These are phyloP conservation scores for Aspergillus sclerotialis DNA, from an alignment of 2,329 filamentous ascomycete species.

Conservation along the genomic window DNA sequence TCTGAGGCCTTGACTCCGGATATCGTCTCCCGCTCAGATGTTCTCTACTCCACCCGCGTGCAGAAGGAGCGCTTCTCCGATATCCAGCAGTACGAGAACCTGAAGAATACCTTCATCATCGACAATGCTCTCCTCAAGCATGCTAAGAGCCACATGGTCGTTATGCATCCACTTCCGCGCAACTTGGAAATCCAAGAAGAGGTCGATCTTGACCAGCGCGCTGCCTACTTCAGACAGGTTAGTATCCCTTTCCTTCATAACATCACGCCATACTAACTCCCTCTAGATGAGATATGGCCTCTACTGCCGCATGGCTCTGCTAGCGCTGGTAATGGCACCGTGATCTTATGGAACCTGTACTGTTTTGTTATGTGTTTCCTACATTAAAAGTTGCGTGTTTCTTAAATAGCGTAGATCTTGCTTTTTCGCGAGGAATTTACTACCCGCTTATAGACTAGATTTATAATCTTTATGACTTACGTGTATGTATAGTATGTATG, in stretches of 20 bases:
- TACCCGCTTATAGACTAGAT: slow-evolving; percentile 9
- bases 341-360: slow-evolving; percentile 15
- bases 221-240: slow-evolving; percentile 98
- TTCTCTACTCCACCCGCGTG: slow-evolving; percentile 93
- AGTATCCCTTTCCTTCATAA: slow-evolving; percentile 34
- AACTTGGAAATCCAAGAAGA: slow-evolving; percentile 92
- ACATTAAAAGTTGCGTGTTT: slow-evolving; percentile 10
- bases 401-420: neutral
- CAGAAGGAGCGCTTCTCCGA: slow-evolving; percentile 94
- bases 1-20: slow-evolving; percentile 75
- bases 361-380: slow-evolving; percentile 8
- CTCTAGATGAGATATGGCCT: slow-evolving; percentile 90
- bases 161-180: slow-evolving; percentile 90
- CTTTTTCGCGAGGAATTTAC: slow-evolving; percentile 5
- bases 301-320: slow-evolving; percentile 94
- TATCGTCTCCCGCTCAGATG: slow-evolving; percentile 78
- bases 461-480: slow-evolving; percentile 3
- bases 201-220: slow-evolving; percentile 93
- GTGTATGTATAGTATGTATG: neutral
- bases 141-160: slow-evolving; percentile 86
- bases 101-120: slow-evolving; percentile 84
- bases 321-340: slow-evolving; percentile 80
- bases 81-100: slow-evolving; percentile 69
- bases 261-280: slow-evolving; percentile 34
- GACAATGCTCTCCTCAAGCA: slow-evolving; percentile 85